Conservation (phyloP, 164 flowering plant species). For the Kingdonia uniflora region DNA sequence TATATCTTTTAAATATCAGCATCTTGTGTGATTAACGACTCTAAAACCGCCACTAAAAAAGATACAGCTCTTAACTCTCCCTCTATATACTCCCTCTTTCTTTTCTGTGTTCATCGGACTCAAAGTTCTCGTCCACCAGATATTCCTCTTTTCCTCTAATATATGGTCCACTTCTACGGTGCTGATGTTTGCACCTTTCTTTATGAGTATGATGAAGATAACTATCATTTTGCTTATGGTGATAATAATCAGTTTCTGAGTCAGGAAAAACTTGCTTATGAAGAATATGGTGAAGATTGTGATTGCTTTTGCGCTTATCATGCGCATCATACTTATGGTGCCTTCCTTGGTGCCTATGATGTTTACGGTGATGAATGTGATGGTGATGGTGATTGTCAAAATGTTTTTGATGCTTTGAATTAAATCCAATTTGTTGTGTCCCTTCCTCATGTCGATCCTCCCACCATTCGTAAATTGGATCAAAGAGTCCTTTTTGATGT, state of each 20-base stretch:
- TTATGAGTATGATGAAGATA: conserved; percentile 50
- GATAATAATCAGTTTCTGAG: conserved; percentile 21
- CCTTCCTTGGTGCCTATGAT: conserved; percentile 24
- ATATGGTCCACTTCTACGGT: conserved; percentile 4
- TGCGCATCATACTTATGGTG: conserved; percentile 25
- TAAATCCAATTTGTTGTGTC: conserved; percentile 9
- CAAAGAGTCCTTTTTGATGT: conserved; percentile 81
- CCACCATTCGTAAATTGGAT: conserved; percentile 90
- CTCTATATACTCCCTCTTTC: conserved; percentile 4
- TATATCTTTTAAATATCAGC: conserved; percentile 8
- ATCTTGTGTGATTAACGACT: conserved; percentile 1
- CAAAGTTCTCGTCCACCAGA: conserved; percentile 18
- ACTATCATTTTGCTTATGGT: conserved; percentile 13
- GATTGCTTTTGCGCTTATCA: conserved; percentile 22
- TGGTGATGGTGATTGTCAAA: conserved; percentile 8
- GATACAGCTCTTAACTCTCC: conserved; percentile 7
- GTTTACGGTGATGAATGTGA: conserved; percentile 20
- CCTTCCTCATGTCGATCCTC: conserved; percentile 39
- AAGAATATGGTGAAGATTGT: conserved; percentile 11
- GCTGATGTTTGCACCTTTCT: conserved; percentile 41
- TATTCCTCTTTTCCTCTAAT: conserved; percentile 9
- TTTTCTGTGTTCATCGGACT: conserved; percentile 23
- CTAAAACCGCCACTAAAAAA: background rate
- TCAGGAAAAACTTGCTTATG: conserved; percentile 23
- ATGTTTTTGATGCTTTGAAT: conserved; percentile 18